A percentile compares a stretch with the other conserved stretches of the same genome.
These are phyloP conservation scores for Alternaria gansuensis DNA, from an alignment of 2,329 filamentous ascomycete genomes.

Conservation along the genomic window DNA sequence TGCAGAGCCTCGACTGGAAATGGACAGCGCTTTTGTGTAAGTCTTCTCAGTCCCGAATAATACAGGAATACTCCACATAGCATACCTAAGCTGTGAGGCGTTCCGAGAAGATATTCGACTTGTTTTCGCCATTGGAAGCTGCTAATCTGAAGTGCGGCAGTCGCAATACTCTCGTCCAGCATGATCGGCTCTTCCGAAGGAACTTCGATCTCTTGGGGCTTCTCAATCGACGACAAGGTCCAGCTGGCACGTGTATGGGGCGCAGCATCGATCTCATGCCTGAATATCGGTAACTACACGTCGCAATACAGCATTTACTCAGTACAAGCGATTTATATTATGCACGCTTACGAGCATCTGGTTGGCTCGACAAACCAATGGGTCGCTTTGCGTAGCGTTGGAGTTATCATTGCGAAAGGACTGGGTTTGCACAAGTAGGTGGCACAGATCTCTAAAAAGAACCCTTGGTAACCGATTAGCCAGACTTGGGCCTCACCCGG, in stretches of 20 bases:
- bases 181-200: slow-evolving; percentile 54
- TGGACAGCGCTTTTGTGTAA: slow-evolving; percentile 55
- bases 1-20: slow-evolving; percentile 40
- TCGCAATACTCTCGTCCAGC: slow-evolving; percentile 56
- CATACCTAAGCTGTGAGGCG: neutral
- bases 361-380: slow-evolving; percentile 61
- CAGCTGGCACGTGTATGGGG: slow-evolving; percentile 58
- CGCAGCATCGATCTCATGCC: slow-evolving; percentile 56
- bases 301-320: slow-evolving; percentile 49
- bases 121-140: neutral
- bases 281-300: slow-evolving; percentile 60
- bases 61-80: neutral
- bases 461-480: neutral
- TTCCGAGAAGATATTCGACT: neutral
- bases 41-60: neutral
- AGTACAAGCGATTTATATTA: slow-evolving; percentile 58
- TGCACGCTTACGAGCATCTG: slow-evolving; percentile 61
- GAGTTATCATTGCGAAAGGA: slow-evolving; percentile 59
- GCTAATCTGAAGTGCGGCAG: slow-evolving; percentile 25
- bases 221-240: slow-evolving; percentile 53
- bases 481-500: slow-evolving; percentile 40
- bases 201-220: slow-evolving; percentile 56
- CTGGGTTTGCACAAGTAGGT: slow-evolving; percentile 56
- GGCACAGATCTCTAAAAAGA: neutral
- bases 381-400: slow-evolving; percentile 57